Conservation (phyloP, 192 early-diverging fungal species). For the Pilaira anomala region DNA sequence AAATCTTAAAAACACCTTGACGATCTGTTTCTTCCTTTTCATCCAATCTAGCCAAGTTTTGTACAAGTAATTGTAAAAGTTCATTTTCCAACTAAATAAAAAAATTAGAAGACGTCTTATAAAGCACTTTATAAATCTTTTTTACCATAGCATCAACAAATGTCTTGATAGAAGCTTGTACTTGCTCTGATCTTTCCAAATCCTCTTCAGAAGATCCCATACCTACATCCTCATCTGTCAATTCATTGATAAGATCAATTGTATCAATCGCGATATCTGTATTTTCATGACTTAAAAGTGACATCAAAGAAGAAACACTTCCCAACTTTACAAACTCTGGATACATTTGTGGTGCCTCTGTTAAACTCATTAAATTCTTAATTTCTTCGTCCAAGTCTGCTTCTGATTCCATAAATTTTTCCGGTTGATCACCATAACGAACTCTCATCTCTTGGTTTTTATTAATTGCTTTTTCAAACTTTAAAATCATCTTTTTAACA, state of each 20-base stretch:
- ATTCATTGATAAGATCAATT: slow-evolving; percentile 84
- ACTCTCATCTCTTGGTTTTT: slow-evolving; percentile 88
- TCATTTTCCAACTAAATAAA: slow-evolving; percentile 52
- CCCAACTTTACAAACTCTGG: slow-evolving; percentile 67
- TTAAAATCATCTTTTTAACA: slow-evolving; percentile 74
- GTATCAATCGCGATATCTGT: slow-evolving; percentile 86
- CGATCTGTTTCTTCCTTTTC: slow-evolving; percentile 75
- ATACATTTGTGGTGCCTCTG: slow-evolving; percentile 80
- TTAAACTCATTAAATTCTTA: slow-evolving; percentile 68
- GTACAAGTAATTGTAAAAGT: slow-evolving; percentile 71
- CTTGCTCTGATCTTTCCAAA: slow-evolving; percentile 54
- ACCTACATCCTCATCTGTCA: slow-evolving; percentile 87
- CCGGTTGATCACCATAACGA: slow-evolving; percentile 70
- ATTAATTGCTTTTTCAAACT: slow-evolving; percentile 81
- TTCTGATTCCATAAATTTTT: slow-evolving; percentile 92
- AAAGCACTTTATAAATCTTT: not conserved
- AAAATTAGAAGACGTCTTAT: not conserved
- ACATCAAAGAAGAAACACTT: slow-evolving; percentile 60
- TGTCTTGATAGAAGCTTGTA: slow-evolving; percentile 51
- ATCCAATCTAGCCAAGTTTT: slow-evolving; percentile 76
- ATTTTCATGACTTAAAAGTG: slow-evolving; percentile 89
- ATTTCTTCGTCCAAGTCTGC: slow-evolving; percentile 91
- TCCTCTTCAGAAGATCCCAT: slow-evolving; percentile 54
- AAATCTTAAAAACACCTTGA: slow-evolving; percentile 80
- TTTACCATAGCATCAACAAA: slow-evolving; percentile 68